phyloP scores from a whole-genome alignment of 2,329 filamentous ascomycete species.

The Trichoderma hamatum region DNA sequence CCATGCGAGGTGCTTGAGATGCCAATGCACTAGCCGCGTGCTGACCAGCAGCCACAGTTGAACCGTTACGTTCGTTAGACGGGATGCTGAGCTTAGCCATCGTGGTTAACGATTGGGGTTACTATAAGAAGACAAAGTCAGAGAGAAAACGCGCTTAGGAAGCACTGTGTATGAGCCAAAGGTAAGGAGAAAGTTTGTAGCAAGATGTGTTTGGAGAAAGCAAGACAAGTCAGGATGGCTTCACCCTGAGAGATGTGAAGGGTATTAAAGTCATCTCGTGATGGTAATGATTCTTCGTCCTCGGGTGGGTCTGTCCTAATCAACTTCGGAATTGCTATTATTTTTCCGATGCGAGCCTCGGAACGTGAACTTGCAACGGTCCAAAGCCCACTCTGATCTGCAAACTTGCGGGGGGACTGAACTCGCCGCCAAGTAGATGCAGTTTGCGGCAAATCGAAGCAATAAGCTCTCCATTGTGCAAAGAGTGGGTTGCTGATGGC shows the following conservation, averaged over 20 bases:
- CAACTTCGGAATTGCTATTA: background rate
- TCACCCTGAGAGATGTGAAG: background rate
- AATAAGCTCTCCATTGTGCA: background rate
- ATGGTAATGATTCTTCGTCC: background rate
- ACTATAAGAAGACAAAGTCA: background rate
- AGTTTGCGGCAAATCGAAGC: background rate
- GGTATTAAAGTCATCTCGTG: background rate
- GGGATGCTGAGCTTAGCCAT: constrained; percentile 44
- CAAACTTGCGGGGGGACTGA: background rate
- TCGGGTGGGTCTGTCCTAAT: background rate
- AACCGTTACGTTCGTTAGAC: constrained; percentile 32
- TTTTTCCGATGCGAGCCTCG: background rate
- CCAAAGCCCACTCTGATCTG: background rate
- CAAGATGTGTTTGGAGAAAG: background rate
- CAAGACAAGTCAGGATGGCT: background rate
- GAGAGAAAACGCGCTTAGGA: too few species aligned
- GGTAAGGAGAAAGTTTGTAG: background rate
- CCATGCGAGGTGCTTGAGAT: constrained; percentile 44
- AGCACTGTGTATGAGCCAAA: background rate
- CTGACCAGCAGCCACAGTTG: constrained; percentile 33
- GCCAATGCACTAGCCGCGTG: constrained; percentile 4
- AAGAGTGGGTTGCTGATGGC: background rate
- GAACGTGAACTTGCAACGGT: background rate
- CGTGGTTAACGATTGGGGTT: background rate
- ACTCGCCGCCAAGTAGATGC: background rate